Evolutionary conservation across 2,329 filamentous ascomycete species (phyloP), one percentile per base, ranked within the genome.

Genomic region (Pyrenochaeta sp.): DNA sequence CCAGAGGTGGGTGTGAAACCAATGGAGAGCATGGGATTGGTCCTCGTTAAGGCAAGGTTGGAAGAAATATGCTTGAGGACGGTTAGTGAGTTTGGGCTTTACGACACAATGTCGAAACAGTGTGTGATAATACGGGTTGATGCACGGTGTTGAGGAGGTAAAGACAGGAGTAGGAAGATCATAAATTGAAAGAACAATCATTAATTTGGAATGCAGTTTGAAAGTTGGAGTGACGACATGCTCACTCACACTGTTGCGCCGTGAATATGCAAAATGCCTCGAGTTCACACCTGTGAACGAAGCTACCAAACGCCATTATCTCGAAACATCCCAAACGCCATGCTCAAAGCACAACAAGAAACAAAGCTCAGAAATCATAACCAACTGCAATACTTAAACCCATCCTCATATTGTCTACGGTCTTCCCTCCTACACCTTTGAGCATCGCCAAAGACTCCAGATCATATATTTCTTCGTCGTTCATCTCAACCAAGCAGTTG

Each of bases 361-460:
- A 43, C 36, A 15, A 58, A 45, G 46, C 54, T 61, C 51, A 73
- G 46, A 74, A 70, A 33, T 66, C 64, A 37, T 63, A 65, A 23
- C 52, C 59, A 48, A 46, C 31, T 33, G 30, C 39, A 20, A 64
- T 36, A 10, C 33, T 63, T 49, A 79, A 50, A 0, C 79, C 80
- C 46, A 73, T 56, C 32, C 80, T 65, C 81, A 83, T 83, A 27
- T 78, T 79, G 66, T 82, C 80, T 21, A 82, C 79, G n/a, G 78
- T 79, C 64, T 79, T 81, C 3, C 73, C 69, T 0, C 81, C 81
- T 0, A 83, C 81, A 4, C 81, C 81, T 58, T 78, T 82, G 49
- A 83, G 51, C 62, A 76, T 72, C 1, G 78, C 79, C 48, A 83
- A 60, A 47, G 78, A 69, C 27, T 74, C 75, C 27, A 83, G 51